Conservation (phyloP, 768 basidiomycete genomes). For the Daedaleopsis sinensis region DNA sequence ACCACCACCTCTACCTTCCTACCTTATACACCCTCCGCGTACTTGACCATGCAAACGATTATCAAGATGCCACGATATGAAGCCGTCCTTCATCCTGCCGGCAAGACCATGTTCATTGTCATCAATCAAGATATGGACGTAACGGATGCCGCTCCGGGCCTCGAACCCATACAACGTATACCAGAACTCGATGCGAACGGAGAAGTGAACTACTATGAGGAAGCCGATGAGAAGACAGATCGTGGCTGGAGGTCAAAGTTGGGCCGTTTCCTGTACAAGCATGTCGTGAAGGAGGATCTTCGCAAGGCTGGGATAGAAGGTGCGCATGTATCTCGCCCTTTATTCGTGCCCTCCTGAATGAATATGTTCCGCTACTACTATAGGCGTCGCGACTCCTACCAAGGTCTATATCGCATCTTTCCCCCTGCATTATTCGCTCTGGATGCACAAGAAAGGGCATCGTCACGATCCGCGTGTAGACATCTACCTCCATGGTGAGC, state of each 20-base stretch:
- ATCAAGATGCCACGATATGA: conserved; percentile 7
- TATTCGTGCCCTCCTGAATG: too few species aligned
- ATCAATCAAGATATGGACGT: not conserved
- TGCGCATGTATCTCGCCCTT: conserved; percentile 2
- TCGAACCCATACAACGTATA: not conserved
- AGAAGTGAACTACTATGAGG: conserved; percentile 22
- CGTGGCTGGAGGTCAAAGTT: conserved; percentile 23
- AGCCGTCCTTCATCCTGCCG: not conserved
- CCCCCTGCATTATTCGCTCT: conserved; percentile 26
- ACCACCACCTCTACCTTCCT: too few species aligned
- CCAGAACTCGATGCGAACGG: conserved; percentile 15
- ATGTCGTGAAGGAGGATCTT: conserved; percentile 19
- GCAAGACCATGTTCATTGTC: conserved; percentile 12
- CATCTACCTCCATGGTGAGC: conserved; percentile 27
- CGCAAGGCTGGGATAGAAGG: conserved; percentile 8
- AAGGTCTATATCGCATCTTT: conserved; percentile 14
- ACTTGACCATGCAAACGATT: not conserved
- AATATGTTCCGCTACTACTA: not conserved
- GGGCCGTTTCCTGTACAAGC: conserved; percentile 19
- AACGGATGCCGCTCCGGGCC: conserved; percentile 16
- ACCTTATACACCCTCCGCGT: too few species aligned
- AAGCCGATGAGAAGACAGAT: conserved; percentile 9
- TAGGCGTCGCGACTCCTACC: not conserved
- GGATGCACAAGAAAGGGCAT: conserved; percentile 26
- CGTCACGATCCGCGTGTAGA: conserved; percentile 24